Base-by-base conservation (phyloP, 371 early-diverging fungal species). In the Entomophthora muscae region DNA sequence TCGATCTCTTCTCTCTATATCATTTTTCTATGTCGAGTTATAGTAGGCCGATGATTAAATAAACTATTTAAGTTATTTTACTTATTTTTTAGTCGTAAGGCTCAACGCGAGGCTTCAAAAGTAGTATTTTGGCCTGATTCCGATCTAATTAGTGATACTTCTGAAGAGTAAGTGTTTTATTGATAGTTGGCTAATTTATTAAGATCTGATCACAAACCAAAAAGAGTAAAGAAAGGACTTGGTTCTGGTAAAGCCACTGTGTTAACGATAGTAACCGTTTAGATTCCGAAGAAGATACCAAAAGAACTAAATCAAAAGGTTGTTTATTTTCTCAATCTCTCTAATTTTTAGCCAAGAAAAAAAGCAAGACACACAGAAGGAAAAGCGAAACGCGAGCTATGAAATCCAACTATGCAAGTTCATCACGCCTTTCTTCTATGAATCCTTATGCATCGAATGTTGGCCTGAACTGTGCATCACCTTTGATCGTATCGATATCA, bases 401-500 rank as follows among this genome's bases (percentile, higher is more conserved):
- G 42, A 42, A 42, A 17, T 42, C 5, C 17, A 42, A 42, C 17
- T 42, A 42, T 42, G 42, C 10, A 42, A 17, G 10, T 17, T 17
- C 42, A 5, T 42, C 42, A 5, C 42, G 17, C 17, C 42, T 42
- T 42, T 42, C 42, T 42, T 42, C 42, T 42, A 10, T 42, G 42
- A 17, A 17, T 10, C 42, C 42, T 42, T 42, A 10, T 42, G 42
- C 42, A 42, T 10, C 5, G 17, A 42, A 17, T 42, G 42, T 17
- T 10, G 17, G 17, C 17, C 42, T 10, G 10, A 17, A 10, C 42
- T 42, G 17, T 17, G 42, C 5, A 42, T 17, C 42, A 10, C 42
- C 42, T 10, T 10, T 42, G 17, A 17, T 42, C 5, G 17, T 42
- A 42, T 42, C 42, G 17, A 42, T 68, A 64, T 68, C 70, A 23